Base-by-base conservation (phyloP, 495 filamentous ascomycete species). In the Podospora didyma region DNA sequence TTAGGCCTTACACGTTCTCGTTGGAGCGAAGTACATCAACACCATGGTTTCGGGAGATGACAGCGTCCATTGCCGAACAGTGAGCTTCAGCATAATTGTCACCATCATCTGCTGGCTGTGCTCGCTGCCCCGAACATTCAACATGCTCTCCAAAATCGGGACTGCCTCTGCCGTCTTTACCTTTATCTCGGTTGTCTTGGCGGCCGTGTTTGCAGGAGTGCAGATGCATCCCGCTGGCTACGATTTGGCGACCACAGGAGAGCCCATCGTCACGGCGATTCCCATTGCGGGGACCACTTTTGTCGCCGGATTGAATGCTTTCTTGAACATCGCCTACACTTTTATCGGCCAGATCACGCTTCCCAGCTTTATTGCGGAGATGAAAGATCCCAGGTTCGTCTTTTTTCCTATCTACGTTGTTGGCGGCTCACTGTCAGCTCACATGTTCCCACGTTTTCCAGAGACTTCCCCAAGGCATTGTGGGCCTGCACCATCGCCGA, bases 341-440 rank as follows among this genome's bases (percentile, higher is more conserved):
- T 94, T 96, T 71, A 94, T 96, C 60, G 90, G 90, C 3, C 90
- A 96, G 67, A 96, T 96, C 69, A 96, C 90, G 0, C 77, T 96
- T 22, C 90, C 90, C 2, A 89, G 85, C 62, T 96, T 96, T 75
- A 96, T 96, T 59, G 90, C 90, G 4, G 90, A 96, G 68, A 96
- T 96, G 90, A 85, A 83, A 65, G 81, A 94, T 35, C 90, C 90
- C 0, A 65, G 54, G 65, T 68, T 26, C 23, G 58, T 12, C 14
- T 5, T 41, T 20, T 20, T 3, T 45, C 2, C 6, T 10, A 1
- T 6, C 14, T 49, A n/a, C 5, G 11, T 34, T n/a, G 22, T 37
- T 7, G 16, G 9, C 34, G 34, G 16, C 39, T 14, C n/a, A 7
- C 24, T 34, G 2, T 31, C 14, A 49, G 16, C 14, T 16, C 28